Evolutionary conservation across 441 rosid genomes (phyloP), one percentile per base, ranked within the genome.

Genomic region (Eruca vesicaria): DNA sequence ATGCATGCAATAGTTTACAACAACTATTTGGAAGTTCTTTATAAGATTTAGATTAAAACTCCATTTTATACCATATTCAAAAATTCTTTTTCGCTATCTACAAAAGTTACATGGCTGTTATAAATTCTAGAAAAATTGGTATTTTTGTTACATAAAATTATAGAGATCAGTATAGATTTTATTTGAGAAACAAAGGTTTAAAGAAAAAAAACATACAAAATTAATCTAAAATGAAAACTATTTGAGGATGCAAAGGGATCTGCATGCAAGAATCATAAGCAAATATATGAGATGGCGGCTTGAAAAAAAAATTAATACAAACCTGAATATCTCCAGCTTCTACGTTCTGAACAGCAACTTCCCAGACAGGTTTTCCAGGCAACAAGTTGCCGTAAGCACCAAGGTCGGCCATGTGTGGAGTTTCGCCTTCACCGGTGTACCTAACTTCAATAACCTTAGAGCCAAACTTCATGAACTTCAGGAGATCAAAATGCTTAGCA

Each of bases 291-390:
- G 63, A 52, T n/a, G 14, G 5, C 21, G 41, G 10, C 53, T 35
- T 31, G 36, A 38, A 48, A 31, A 58, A 16, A 43, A 3, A 23
- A 63, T 29, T 21, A 5, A 26, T 43, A 57, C 59, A 50, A 19
- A 93, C 98, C 96, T 93, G 82, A 55, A 90, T 75, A 70, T 74
- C 73, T 20, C 85, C 88, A 0, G 91, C 81, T 9, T 81, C 78
- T 45, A 66, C 77, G 58, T 65, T 79, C 77, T 82, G 88, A 69
- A 93, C 88, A 0, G 92, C 93, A 43, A 91, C 90, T 77, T 93
- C 90, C 98, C 98, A 93, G 0, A 84, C 89, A 5, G 94, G 91
- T 9, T 73, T 86, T 10, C 90, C 94, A 0, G 96, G 84, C 69
- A 91, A 79, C 69, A 84, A 79, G 52, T 70, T 77, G n/a, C 71